Conservation (phyloP, 805 yeast species). For the Candida loeiensis region DNA sequence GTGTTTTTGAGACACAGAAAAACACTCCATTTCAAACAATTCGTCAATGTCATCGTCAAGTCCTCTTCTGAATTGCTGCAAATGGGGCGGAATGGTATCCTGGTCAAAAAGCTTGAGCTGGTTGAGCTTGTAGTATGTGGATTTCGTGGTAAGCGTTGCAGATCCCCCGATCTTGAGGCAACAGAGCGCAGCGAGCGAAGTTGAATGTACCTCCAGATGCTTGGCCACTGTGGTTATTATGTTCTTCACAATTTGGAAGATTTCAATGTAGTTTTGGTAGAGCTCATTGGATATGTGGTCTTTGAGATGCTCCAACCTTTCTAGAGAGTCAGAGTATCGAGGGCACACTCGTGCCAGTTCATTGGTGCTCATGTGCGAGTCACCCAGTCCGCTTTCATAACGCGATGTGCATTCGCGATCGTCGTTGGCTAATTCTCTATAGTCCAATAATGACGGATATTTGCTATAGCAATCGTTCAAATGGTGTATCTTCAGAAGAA, state of each 20-base stretch:
- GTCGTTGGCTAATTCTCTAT: not conserved
- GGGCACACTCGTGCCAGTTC: not conserved
- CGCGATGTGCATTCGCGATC: no score
- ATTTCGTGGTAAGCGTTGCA: conserved; percentile 31
- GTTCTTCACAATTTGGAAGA: conserved; percentile 28
- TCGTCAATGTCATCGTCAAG: conserved; percentile 33
- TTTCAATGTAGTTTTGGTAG: conserved; percentile 27
- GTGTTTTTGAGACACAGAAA: conserved; percentile 17
- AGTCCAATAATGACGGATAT: conserved; percentile 20
- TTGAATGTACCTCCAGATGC: conserved; percentile 1
- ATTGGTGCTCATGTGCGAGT: not conserved
- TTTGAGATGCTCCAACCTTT: conserved; percentile 23
- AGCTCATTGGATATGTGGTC: conserved; percentile 27
- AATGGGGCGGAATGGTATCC: conserved; percentile 22
- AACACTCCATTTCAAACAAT: conserved; percentile 36
- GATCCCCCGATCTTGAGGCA: conserved; percentile 30
- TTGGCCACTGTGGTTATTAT: conserved; percentile 17
- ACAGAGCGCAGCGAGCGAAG: conserved; percentile 24
- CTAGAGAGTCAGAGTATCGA: conserved; percentile 17
- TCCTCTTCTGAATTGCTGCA: conserved; percentile 19
- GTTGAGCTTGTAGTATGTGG: conserved; percentile 32
- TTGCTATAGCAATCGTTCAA: conserved; percentile 27
- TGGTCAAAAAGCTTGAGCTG: conserved; percentile 25
- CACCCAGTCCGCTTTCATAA: no score
- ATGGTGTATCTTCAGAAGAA: conserved; percentile 33